Evolutionary conservation across 2,329 filamentous ascomycete genomes (phyloP), one percentile per base, ranked within the genome.

Genomic region (Ophiostoma fasciatum): DNA sequence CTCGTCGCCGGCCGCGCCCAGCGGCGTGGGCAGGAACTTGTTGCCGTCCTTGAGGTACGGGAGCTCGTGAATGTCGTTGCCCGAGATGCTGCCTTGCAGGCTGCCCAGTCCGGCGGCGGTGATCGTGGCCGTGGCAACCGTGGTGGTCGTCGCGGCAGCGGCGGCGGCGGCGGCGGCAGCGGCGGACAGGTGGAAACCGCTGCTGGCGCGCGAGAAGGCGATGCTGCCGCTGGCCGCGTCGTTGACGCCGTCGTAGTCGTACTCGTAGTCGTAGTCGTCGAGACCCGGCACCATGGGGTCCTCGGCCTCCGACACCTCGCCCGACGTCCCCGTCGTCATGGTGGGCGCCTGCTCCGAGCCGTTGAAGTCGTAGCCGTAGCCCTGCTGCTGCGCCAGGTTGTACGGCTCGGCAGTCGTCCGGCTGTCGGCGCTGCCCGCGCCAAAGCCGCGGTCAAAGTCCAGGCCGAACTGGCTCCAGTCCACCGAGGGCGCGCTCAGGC

Each of bases 241-340:
- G 21, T 31, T 36, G 20, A 17, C 23, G 20, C 25, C 31, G 23
- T 37, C 38, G 25, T 32, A 38, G 4, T 44, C 42, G 25, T 38
- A 42, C 43, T 62, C 57, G 34, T 57, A 54, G 41, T 68, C 54
- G 35, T 49, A 56, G 4, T 57, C 54, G 27, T 59, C 58, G 20
- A 62, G 56, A 36, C 58, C 57, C 28, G 59, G 53, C 17, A 56
- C 54, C 18, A 58, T 51, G 33, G 66, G 65, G 45, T 78, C 74
- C 42, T 78, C 75, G 5, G 72, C 71, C 50, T 78, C 74, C 9
- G 74, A 78, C 8, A 78, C 73, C 41, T 79, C 74, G 25, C 74
- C 74, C 11, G 74, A 79, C 8, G 71, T 77, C 9, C 71, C 63
- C 49, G 69, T 61, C 42, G 71, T 67, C 47, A 77, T 51, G 33